These are phyloP conservation scores for Lactarius akahatsu DNA, from an alignment of 768 basidiomycete species.

Conservation along the genomic window DNA sequence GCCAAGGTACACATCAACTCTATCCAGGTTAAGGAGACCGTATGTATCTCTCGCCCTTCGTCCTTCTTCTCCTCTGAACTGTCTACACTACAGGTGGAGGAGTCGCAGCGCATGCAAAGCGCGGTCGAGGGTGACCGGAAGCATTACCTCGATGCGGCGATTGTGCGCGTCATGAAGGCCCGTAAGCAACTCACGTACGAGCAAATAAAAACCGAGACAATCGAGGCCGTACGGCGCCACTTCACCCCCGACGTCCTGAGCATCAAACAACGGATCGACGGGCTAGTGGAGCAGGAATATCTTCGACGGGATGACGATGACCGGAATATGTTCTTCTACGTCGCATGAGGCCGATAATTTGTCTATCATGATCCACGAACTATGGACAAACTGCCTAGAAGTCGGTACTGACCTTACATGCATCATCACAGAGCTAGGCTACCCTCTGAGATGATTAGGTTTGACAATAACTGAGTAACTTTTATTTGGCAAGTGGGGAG, in stretches of 20 bases:
- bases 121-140: conserved; percentile 87
- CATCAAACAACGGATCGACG: conserved; percentile 84
- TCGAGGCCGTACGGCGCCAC: conserved; percentile 83
- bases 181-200: conserved; percentile 81
- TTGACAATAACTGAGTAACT: background rate
- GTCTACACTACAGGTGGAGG: conserved; percentile 62
- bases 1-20: conserved; percentile 90
- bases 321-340: conserved; percentile 70
- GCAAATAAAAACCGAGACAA: conserved; percentile 76
- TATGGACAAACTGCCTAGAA: background rate
- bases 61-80: background rate
- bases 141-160: conserved; percentile 86
- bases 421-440: background rate
- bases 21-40: conserved; percentile 91
- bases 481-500: background rate
- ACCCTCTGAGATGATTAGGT: background rate
- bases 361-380: background rate
- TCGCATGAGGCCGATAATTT: conserved; percentile 50
- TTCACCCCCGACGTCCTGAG: conserved; percentile 81
- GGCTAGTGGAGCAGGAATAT: conserved; percentile 85
- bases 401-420: background rate
- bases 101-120: conserved; percentile 75
- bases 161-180: conserved; percentile 95
- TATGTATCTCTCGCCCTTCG: conserved; percentile 40
- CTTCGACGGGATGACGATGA: conserved; percentile 73